Conservation (phyloP, 345 rosid species). For the Ceriops tagal region DNA sequence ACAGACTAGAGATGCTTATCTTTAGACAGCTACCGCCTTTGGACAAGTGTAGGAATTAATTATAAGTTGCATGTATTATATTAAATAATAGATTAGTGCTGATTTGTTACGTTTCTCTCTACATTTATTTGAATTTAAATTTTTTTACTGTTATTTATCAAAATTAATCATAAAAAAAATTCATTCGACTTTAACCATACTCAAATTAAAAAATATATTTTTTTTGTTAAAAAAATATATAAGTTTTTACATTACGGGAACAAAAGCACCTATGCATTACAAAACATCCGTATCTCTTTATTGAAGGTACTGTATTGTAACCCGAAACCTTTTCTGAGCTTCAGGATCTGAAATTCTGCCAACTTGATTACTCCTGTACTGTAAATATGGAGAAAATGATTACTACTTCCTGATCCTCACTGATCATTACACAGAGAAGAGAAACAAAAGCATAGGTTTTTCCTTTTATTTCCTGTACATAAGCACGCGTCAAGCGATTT, state of each 20-base stretch:
- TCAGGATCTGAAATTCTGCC: conserved; percentile 22
- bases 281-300: conserved; percentile 24
- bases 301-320: conserved; percentile 16
- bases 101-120: too few relatives aligned
- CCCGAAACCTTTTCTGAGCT: conserved; percentile 19
- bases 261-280: not conserved
- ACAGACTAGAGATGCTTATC: too few relatives aligned
- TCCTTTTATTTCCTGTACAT: conserved; percentile 13
- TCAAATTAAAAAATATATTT: too few relatives aligned
- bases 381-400: not conserved
- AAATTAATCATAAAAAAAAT: too few relatives aligned
- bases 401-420: not conserved
- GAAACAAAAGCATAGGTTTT: conserved; percentile 10
- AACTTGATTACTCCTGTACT: not conserved
- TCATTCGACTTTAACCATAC: too few relatives aligned
- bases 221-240: too few relatives aligned
- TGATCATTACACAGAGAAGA: conserved; percentile 3
- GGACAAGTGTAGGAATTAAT: too few relatives aligned
- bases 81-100: too few relatives aligned
- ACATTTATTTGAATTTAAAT: too few relatives aligned
- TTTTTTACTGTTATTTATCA: too few relatives aligned
- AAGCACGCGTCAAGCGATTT: conserved; percentile 26
- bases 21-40: too few relatives aligned
- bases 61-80: too few relatives aligned
- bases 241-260: not conserved